These are phyloP conservation scores for Endocarpon pusillum DNA, from an alignment of 495 filamentous ascomycete species.

Conservation along the genomic window DNA sequence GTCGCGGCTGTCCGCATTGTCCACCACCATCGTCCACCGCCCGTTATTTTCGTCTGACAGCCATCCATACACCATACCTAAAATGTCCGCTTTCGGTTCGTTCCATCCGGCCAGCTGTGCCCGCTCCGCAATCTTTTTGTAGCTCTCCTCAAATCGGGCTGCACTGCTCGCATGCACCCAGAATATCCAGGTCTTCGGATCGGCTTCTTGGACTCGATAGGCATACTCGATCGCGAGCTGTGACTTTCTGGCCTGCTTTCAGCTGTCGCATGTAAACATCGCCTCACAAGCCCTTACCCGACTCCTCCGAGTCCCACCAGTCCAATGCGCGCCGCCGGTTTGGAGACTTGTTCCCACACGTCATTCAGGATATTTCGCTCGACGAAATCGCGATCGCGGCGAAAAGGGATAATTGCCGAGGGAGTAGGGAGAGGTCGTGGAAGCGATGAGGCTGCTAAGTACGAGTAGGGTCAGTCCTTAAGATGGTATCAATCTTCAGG, in stretches of 20 bases:
- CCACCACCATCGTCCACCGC: constrained; percentile 16
- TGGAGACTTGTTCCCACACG: constrained; percentile 6
- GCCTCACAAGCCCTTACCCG: no score
- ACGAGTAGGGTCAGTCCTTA: no score
- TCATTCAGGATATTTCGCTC: constrained; percentile 6
- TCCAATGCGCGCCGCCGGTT: constrained; percentile 9
- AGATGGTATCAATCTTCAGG: no score
- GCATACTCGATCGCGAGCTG: constrained; percentile 34
- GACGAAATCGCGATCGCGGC: constrained; percentile 12
- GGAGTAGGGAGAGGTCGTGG: no score
- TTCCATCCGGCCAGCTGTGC: constrained; percentile 11
- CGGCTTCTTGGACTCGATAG: constrained; percentile 17
- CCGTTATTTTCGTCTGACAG: constrained; percentile 4
- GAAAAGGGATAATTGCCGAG: constrained; percentile 11
- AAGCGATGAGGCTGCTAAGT: no score
- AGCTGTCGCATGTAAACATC: no score
- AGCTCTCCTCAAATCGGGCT: constrained; percentile 24
- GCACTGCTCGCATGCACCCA: constrained; percentile 27
- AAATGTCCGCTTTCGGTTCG: constrained; percentile 7
- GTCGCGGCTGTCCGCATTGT: constrained; percentile 17
- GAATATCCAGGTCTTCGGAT: constrained; percentile 22
- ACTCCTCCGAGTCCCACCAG: constrained; percentile 33
- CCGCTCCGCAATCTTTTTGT: constrained; percentile 23
- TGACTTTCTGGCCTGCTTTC: constrained; percentile 37
- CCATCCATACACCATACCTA: constrained; percentile 8